Conservation (phyloP, 257 asterid genomes). For the Solanum dulcamara region DNA sequence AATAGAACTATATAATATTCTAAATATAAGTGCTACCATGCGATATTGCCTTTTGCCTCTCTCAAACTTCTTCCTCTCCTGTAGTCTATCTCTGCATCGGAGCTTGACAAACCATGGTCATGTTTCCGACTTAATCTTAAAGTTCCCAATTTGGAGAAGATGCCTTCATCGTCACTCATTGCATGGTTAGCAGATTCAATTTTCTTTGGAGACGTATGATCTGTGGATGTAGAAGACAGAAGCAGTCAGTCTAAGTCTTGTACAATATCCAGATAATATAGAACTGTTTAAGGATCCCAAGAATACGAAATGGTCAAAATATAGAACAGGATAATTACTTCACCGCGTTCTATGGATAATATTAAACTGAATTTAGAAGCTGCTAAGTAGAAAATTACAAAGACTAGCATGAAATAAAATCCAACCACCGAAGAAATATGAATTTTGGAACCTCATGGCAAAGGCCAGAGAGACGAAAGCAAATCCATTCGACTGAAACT, state of each 20-base stretch:
- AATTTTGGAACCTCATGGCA: neutral
- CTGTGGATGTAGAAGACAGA: constrained; percentile 21
- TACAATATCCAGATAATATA: neutral
- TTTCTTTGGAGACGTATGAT: constrained; percentile 28
- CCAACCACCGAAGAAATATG: neutral
- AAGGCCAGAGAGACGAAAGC: neutral
- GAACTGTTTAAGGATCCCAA: neutral
- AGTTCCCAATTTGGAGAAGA: constrained; percentile 42
- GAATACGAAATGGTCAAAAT: neutral
- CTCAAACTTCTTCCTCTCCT: constrained; percentile 80
- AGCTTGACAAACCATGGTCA: constrained; percentile 58
- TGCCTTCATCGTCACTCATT: constrained; percentile 54
- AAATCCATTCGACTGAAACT: neutral
- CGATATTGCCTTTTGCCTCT: constrained; percentile 40
- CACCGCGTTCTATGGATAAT: neutral
- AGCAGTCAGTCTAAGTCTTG: neutral
- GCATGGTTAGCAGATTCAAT: constrained; percentile 26
- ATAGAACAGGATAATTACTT: neutral
- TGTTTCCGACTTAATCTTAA: constrained; percentile 49
- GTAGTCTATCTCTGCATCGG: constrained; percentile 90
- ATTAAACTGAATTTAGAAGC: neutral
- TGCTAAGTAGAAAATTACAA: neutral
- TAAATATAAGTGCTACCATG: constrained; percentile 19
- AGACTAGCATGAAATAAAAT: neutral
- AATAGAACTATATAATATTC: neutral